Evolutionary conservation across 495 filamentous ascomycete species (phyloP).

Genomic region (Cercophora newfieldiana): DNA sequence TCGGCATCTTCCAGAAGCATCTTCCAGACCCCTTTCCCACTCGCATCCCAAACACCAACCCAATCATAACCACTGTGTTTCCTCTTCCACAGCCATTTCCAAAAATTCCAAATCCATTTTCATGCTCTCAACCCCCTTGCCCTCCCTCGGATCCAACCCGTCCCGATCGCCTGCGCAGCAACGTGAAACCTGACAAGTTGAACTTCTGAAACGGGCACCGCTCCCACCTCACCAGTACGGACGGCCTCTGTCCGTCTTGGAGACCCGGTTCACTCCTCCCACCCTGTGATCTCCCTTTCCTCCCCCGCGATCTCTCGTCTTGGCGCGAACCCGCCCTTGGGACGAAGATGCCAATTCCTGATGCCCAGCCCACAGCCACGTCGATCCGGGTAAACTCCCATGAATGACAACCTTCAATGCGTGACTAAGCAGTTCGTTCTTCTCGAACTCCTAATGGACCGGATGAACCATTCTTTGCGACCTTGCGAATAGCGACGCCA

Average conservation of each 20-base stretch:
- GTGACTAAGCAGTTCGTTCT: background rate
- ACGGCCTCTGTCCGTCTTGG: background rate
- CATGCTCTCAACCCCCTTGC: constrained; percentile 14
- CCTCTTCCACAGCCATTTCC: background rate
- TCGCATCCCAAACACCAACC: constrained; percentile 13
- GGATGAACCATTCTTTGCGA: background rate
- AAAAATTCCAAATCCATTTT: constrained; percentile 22
- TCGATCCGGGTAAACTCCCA: constrained; percentile 15
- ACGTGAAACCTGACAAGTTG: constrained; percentile 19
- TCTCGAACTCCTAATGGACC: background rate
- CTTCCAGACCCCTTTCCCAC: constrained; percentile 1
- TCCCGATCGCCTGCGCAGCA: constrained; percentile 25
- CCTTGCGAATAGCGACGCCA: background rate
- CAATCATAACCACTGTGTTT: constrained; percentile 10
- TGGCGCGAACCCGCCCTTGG: background rate
- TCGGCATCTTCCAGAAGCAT: constrained; percentile 17
- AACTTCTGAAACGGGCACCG: constrained; percentile 22
- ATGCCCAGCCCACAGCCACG: background rate
- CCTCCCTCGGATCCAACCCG: constrained; percentile 24
- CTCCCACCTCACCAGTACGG: background rate
- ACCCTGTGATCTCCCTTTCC: constrained; percentile 2
- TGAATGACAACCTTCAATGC: background rate
- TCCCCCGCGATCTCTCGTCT: constrained; percentile 13
- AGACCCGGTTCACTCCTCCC: constrained; percentile 13
- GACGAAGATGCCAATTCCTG: background rate